Evolutionary conservation across 2,329 filamentous ascomycete species (phyloP), one percentile per base, ranked within the genome.

Genomic region (Phialocephala sp.): DNA sequence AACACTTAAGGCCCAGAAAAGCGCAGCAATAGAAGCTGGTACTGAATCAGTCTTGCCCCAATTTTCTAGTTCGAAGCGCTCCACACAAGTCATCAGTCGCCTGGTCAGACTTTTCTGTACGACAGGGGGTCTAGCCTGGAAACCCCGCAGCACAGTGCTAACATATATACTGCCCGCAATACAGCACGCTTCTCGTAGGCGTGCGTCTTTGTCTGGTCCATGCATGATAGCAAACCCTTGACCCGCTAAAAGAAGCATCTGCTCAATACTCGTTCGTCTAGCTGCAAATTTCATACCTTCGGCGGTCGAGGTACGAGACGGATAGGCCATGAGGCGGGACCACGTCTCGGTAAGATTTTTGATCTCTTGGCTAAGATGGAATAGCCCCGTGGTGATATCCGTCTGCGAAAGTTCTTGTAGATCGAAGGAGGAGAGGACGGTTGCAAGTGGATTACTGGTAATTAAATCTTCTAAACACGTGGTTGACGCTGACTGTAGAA

Each of bases 241-340:
- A 59, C 57, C 57, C 35, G 57, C 57, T 59, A 59, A 59, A 59
- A 59, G 57, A 59, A 59, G 57, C 57, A 59, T 59, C 57, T 59
- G 57, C 36, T 59, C 57, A 59, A 59, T 41, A 59, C 35, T 59
- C n/a, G 35, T 59, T 59, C 57, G 57, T 59, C 57, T 59, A 59
- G 57, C 57, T 41, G 57, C 36, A 59, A 59, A 59, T 59, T 43
- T 59, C 57, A 59, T 59, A 43, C 57, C 36, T 43, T 59, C 57
- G 57, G 57, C 36, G 57, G 57, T 59, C 57, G 57, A 59, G 36
- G 32, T 59, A 59, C 14, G 57, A 59, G 36, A 59, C 35, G 57
- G 57, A 59, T 59, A 24, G 57, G 57, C 57, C 37, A 59, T 43
- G 57, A 59, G 57, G 57, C 57, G 57, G 57, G 57, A 59, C 57